Conservation (phyloP, 257 asterid species). For the Lantana camara region DNA sequence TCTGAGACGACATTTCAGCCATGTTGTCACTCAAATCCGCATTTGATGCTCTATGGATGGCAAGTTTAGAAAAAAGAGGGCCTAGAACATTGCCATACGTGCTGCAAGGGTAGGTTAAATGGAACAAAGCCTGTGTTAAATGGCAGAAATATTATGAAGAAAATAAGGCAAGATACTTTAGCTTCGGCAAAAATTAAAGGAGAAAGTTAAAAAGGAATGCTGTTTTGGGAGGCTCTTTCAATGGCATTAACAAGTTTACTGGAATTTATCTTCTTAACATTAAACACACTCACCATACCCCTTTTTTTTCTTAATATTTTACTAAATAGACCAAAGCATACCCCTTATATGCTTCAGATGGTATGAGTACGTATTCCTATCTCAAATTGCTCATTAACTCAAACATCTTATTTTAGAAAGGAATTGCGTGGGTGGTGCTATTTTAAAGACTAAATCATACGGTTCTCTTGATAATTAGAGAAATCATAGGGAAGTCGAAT, state of each 20-base stretch:
- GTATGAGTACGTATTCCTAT: too few species aligned
- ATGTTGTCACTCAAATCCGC: slow-evolving; percentile 47
- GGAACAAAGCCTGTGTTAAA: neutral
- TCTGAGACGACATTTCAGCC: slow-evolving; percentile 51
- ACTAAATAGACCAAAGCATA: too few species aligned
- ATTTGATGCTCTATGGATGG: slow-evolving; percentile 42
- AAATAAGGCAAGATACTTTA: neutral
- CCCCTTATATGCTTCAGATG: too few species aligned
- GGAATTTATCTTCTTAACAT: neutral
- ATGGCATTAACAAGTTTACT: neutral
- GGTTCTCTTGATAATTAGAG: too few species aligned
- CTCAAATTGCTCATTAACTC: too few species aligned
- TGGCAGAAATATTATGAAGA: neutral
- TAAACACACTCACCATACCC: too few species aligned
- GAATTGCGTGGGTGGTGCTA: too few species aligned
- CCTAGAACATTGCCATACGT: slow-evolving; percentile 50
- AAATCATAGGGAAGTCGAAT: too few species aligned
- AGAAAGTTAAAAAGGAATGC: neutral
- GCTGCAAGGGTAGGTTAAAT: slow-evolving; percentile 36
- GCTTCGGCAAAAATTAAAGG: neutral
- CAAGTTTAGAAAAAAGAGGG: slow-evolving; percentile 47
- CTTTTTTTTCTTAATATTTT: too few species aligned
- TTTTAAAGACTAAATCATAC: too few species aligned
- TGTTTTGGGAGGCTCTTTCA: neutral
- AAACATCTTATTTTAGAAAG: too few species aligned